These are phyloP conservation scores for Lenwebbia sp. DNA, from an alignment of 345 rosid species.

Conservation along the genomic window DNA sequence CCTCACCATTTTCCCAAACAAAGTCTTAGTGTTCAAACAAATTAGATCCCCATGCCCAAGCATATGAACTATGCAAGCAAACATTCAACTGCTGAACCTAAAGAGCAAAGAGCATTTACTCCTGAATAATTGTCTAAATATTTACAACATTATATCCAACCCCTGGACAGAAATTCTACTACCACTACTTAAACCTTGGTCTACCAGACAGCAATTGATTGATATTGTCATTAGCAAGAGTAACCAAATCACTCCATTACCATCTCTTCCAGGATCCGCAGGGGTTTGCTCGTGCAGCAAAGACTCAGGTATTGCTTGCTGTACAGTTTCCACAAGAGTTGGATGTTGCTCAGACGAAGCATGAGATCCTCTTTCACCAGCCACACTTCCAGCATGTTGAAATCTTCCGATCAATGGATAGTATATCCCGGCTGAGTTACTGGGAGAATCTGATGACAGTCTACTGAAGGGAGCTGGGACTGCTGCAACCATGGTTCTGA, in stretches of 20 bases:
- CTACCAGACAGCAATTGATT: neutral
- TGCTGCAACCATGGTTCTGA: constrained; percentile 57
- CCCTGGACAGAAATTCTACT: neutral
- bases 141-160: neutral
- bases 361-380: constrained; percentile 24
- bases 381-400: constrained; percentile 28
- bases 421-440: constrained; percentile 29
- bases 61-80: neutral
- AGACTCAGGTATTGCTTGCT: constrained; percentile 23
- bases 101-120: neutral
- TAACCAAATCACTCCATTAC: constrained; percentile 14
- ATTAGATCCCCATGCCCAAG: neutral
- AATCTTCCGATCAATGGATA: constrained; percentile 46
- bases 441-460: constrained; percentile 42
- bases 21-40: neutral
- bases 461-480: constrained; percentile 39
- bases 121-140: neutral
- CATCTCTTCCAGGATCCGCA: constrained; percentile 27
- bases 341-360: constrained; percentile 20
- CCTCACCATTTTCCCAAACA: neutral
- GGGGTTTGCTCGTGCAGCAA: constrained; percentile 13
- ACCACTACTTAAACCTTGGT: neutral
- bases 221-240: neutral
- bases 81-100: neutral
- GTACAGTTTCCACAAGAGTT: constrained; percentile 24